Percentiles rank a stretch among this genome's conserved stretches.
Conservation (phyloP, 2,329 filamentous ascomycete genomes). For the Parastagonospora nodorum region DNA sequence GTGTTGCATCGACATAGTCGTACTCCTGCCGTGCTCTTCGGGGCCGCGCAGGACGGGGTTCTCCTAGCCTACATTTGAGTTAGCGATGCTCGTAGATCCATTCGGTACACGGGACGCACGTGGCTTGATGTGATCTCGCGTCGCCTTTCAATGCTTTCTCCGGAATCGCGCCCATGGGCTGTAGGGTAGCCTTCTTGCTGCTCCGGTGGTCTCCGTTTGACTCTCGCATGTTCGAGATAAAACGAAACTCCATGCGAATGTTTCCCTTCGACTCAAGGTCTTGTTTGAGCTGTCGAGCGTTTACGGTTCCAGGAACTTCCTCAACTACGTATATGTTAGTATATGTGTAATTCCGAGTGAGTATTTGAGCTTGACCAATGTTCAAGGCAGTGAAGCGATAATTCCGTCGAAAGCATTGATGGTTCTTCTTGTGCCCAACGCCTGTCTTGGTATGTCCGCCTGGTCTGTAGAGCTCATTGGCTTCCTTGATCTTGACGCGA, state of each 20-base stretch:
- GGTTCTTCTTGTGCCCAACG: background rate
- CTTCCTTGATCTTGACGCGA: background rate
- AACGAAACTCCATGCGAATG: background rate
- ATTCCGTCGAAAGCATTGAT: background rate
- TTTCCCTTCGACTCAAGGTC: conserved; percentile 2
- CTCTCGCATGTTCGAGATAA: conserved; percentile 1
- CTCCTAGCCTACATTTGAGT: background rate
- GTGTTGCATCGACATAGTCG: background rate
- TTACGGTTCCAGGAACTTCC: background rate
- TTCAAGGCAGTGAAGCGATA: conserved; percentile 11
- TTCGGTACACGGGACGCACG: background rate
- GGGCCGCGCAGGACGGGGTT: background rate
- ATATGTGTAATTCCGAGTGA: background rate
- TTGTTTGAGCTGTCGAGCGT: background rate
- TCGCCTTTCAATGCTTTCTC: conserved; percentile 17
- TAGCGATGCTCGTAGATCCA: background rate
- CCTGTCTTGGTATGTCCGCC: background rate
- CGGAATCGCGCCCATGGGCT: background rate
- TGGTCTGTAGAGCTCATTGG: background rate
- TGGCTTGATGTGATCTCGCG: conserved; percentile 12
- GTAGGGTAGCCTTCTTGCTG: background rate
- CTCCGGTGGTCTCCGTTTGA: background rate
- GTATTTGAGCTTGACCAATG: conserved; percentile 4
- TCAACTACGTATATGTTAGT: background rate
- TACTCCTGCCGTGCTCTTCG: background rate